These are phyloP conservation scores for Trichoderma koningii DNA, from an alignment of 2,329 filamentous ascomycete genomes.

Conservation along the genomic window DNA sequence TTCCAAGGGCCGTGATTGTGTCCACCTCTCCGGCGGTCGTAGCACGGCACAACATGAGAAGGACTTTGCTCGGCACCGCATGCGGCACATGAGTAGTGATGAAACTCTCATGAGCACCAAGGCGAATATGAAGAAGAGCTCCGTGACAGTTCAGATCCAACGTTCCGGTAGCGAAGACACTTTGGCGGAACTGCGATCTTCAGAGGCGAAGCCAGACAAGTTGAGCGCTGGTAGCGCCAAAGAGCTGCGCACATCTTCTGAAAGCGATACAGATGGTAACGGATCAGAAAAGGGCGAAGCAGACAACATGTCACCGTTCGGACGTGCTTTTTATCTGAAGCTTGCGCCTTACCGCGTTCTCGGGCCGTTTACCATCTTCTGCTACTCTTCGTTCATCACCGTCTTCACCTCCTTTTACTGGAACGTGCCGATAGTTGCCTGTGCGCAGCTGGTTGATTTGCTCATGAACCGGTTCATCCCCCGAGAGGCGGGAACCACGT, in stretches of 20 bases:
- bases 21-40: conserved; percentile 43
- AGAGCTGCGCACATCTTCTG: conserved; percentile 29
- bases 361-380: conserved; percentile 50
- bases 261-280: conserved; percentile 30
- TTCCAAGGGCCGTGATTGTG: conserved; percentile 52
- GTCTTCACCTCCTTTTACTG: conserved; percentile 53
- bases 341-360: conserved; percentile 54
- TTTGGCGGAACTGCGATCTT: conserved; percentile 26
- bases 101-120: conserved; percentile 30
- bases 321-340: conserved; percentile 56
- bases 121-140: neutral
- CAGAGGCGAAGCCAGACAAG: conserved; percentile 20
- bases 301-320: conserved; percentile 49
- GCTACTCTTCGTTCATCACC: conserved; percentile 51
- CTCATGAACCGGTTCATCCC: conserved; percentile 35
- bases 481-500: conserved; percentile 33
- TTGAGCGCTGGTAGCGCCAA: neutral
- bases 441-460: conserved; percentile 49
- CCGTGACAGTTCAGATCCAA: neutral
- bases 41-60: conserved; percentile 27
- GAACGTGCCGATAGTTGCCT: conserved; percentile 51
- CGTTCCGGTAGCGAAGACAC: conserved; percentile 20
- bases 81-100: conserved; percentile 35
- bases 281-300: neutral
- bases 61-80: neutral